These are phyloP conservation scores for Prunus kanzakura DNA, from an alignment of 306 rosid genomes.

Conservation along the genomic window DNA sequence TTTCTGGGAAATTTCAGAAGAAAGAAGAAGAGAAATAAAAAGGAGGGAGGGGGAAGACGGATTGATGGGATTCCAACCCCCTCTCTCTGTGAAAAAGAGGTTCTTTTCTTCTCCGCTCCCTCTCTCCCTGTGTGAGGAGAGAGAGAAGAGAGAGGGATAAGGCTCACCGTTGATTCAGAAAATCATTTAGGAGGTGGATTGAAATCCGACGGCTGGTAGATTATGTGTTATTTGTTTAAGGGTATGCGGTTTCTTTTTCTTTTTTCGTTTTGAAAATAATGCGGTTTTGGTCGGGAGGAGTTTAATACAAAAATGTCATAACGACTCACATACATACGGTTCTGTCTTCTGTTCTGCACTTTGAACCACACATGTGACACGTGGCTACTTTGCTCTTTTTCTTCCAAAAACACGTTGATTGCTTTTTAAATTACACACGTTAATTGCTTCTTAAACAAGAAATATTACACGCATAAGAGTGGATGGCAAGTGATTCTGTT, in stretches of 20 bases:
- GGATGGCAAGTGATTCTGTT: too few relatives aligned
- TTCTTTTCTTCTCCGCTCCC: conserved; percentile 51
- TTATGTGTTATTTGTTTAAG: conserved; percentile 4
- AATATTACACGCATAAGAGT: too few relatives aligned
- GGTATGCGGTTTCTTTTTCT: not conserved
- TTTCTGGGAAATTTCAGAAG: conserved; percentile 10
- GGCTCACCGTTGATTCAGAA: conserved; percentile 42
- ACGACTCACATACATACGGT: not conserved
- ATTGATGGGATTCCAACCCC: conserved; percentile 38
- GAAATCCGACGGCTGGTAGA: conserved; percentile 44
- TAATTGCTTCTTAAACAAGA: too few relatives aligned
- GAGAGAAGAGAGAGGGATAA: conserved; percentile 32
- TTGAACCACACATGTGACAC: conserved; percentile 1
- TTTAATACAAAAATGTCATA: not conserved
- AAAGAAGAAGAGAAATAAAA: conserved; percentile 24
- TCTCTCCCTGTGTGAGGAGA: conserved; percentile 20
- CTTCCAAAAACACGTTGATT: too few relatives aligned
- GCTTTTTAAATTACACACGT: not conserved
- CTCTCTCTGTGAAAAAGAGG: conserved; percentile 32
- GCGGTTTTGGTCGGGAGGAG: not conserved
- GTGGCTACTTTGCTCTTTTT: not conserved
- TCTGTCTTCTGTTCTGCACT: not conserved
- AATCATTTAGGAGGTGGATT: conserved; percentile 17
- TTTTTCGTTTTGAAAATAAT: not conserved
- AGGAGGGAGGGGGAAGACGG: conserved; percentile 15